These are phyloP conservation scores for Bipolaris sorokiniana DNA, from an alignment of 2,329 filamentous ascomycete species.

Conservation along the genomic window DNA sequence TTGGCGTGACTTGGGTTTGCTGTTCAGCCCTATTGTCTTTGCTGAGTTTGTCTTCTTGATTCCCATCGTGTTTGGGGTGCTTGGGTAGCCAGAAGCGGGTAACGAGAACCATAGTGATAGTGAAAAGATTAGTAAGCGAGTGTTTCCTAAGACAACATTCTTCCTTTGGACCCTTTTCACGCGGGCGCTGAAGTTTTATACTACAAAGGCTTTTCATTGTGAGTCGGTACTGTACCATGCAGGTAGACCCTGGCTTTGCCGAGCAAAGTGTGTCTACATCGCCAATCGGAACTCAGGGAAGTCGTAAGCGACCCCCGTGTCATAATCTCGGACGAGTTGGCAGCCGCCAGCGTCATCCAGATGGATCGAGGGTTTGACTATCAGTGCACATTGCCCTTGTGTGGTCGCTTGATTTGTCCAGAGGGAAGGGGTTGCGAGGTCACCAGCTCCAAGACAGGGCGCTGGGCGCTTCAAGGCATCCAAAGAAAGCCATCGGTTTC, in stretches of 20 bases:
- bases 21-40: slow-evolving; percentile 21
- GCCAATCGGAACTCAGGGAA: slow-evolving; percentile 42
- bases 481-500: not conserved
- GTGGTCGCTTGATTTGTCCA: slow-evolving; percentile 13
- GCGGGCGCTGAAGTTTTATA: slow-evolving; percentile 26
- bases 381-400: slow-evolving; percentile 22
- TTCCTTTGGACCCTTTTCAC: slow-evolving; percentile 21
- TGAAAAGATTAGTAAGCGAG: too few species aligned
- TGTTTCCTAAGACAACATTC: slow-evolving; percentile 20
- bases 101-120: slow-evolving; percentile 36
- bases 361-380: slow-evolving; percentile 13
- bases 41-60: slow-evolving; percentile 16
- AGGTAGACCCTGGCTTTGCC: slow-evolving; percentile 9
- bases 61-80: slow-evolving; percentile 24
- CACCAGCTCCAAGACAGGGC: slow-evolving; percentile 1
- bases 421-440: not conserved
- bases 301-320: slow-evolving; percentile 21
- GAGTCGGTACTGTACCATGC: slow-evolving; percentile 5
- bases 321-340: slow-evolving; percentile 25
- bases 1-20: slow-evolving; percentile 20
- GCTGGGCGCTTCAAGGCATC: not conserved
- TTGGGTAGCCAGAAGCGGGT: slow-evolving; percentile 36
- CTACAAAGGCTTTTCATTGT: slow-evolving; percentile 27
- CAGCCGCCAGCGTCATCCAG: slow-evolving; percentile 20
- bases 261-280: slow-evolving; percentile 11